These are phyloP conservation scores for Citrus maxima DNA, from an alignment of 345 rosid species.

Conservation along the genomic window DNA sequence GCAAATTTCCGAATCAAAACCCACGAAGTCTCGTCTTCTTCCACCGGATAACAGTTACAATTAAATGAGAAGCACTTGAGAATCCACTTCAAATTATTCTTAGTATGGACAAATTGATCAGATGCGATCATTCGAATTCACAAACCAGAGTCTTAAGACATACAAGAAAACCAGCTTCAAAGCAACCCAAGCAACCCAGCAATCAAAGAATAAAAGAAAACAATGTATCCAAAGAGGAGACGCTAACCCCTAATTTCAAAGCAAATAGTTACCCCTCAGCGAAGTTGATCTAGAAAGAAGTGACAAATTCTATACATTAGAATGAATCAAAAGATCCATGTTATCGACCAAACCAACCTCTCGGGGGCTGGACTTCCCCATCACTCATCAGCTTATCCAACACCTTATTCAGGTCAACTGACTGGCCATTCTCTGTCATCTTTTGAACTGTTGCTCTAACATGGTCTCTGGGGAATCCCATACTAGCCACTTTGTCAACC, in stretches of 20 bases:
- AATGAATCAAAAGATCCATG: not conserved
- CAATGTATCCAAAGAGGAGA: not conserved
- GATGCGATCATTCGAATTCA: not conserved
- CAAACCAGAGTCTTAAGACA: conserved; percentile 2
- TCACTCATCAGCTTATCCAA: conserved; percentile 93
- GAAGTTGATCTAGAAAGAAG: conserved; percentile 7
- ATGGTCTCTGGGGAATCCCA: conserved; percentile 93
- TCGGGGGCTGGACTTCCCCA: conserved; percentile 61
- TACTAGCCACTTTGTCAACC: conserved; percentile 67
- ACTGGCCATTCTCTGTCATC: conserved; percentile 81
- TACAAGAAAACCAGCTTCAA: conserved; percentile 6
- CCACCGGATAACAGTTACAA: not conserved
- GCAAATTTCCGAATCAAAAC: not conserved
- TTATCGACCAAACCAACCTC: conserved; percentile 81
- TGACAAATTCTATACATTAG: conserved; percentile 24
- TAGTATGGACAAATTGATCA: conserved; percentile 16
- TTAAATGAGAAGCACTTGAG: not conserved
- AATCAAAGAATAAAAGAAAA: not conserved
- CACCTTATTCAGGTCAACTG: conserved; percentile 84
- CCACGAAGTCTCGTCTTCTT: not conserved
- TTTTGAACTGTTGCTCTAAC: conserved; percentile 76
- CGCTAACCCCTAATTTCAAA: conserved; percentile 9
- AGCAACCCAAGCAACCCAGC: conserved; percentile 9
- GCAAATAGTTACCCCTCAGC: not conserved
- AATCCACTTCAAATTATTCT: conserved; percentile 3